These are phyloP conservation scores for Gossypium sturtianum DNA, from an alignment of 345 rosid species.

Conservation along the genomic window DNA sequence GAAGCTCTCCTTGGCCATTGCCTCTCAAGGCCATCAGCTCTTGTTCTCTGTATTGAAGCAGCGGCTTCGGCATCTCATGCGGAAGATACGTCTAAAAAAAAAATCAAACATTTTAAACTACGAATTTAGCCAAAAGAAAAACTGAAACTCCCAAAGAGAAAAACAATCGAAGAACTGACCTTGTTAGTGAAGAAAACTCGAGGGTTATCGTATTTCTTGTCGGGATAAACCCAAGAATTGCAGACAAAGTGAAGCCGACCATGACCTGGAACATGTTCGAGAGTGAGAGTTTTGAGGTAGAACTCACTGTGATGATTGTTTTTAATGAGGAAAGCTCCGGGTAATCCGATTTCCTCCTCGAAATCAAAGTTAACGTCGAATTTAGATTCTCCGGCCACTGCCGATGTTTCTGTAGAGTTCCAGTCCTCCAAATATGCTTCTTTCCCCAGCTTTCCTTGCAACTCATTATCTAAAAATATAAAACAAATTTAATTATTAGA, in stretches of 20 bases:
- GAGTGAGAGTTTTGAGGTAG: constrained; percentile 58
- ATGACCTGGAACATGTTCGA: constrained; percentile 66
- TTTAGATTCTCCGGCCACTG: constrained; percentile 43
- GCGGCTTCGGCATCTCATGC: constrained; percentile 46
- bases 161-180: constrained; percentile 26
- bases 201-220: constrained; percentile 34
- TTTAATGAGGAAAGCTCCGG: constrained; percentile 57
- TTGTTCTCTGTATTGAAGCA: constrained; percentile 53
- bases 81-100: constrained; percentile 66
- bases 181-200: constrained; percentile 79
- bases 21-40: constrained; percentile 68
- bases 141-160: background rate
- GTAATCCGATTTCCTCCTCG: constrained; percentile 51
- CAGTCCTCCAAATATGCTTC: constrained; percentile 52
- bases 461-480: background rate
- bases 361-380: constrained; percentile 48
- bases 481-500: background rate
- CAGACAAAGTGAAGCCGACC: constrained; percentile 66
- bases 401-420: constrained; percentile 26
- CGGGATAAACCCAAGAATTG: constrained; percentile 88
- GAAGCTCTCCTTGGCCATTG: constrained; percentile 55
- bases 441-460: constrained; percentile 50
- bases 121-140: background rate
- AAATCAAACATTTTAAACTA: background rate
- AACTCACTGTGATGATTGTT: constrained; percentile 65